Percentiles rank a stretch among this genome's conserved stretches.
These are phyloP conservation scores for Picea engelmannii DNA, from an alignment of 83 land plant genomes.

Conservation along the genomic window DNA sequence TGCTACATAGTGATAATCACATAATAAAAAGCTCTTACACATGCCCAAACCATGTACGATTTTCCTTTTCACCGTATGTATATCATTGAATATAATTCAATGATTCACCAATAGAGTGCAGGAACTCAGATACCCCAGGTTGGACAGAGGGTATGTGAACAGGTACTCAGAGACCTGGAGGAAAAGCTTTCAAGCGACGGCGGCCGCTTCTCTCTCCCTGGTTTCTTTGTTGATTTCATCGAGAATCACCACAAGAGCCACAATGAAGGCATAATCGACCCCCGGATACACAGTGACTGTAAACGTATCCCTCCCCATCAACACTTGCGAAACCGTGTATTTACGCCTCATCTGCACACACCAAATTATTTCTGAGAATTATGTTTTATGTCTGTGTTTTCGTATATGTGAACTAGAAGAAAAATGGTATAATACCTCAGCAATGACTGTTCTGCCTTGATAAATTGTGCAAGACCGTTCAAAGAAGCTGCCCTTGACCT, in stretches of 20 bases:
- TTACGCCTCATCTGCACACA: constrained; percentile 30
- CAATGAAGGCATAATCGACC: constrained; percentile 36
- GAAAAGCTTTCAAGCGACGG: too few species aligned
- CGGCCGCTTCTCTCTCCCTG: constrained; percentile 5
- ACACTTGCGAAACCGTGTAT: constrained; percentile 15
- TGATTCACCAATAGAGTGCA: too few species aligned
- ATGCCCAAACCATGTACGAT: too few species aligned
- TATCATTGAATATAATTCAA: too few species aligned
- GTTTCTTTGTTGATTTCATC: constrained; percentile 22
- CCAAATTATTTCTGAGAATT: not conserved
- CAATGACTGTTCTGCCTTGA: not conserved
- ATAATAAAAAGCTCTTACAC: too few species aligned
- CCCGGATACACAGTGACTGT: constrained; percentile 25
- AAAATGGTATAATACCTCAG: not conserved
- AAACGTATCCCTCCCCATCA: constrained; percentile 29
- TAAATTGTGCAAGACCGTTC: not conserved
- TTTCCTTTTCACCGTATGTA: too few species aligned
- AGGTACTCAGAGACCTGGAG: too few species aligned
- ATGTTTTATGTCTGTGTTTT: too few species aligned
- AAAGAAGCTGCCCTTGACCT: constrained; percentile 18
- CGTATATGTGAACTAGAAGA: not conserved
- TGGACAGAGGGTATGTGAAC: too few species aligned
- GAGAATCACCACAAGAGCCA: constrained; percentile 21
- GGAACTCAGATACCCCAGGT: too few species aligned
- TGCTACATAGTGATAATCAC: too few species aligned